Base-by-base conservation (phyloP, 257 asterid species). In the Rehmannia glutinosa region DNA sequence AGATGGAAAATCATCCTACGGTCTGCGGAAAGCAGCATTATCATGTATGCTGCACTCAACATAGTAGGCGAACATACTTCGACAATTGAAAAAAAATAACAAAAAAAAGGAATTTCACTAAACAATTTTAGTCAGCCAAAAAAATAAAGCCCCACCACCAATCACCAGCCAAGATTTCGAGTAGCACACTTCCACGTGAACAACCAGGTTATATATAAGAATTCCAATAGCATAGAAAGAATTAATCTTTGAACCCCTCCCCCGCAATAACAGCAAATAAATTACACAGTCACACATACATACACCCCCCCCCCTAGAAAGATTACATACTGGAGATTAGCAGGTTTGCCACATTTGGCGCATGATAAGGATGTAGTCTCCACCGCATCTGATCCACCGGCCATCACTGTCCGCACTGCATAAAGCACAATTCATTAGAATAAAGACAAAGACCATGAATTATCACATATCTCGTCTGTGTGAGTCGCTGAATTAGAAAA, bases 331-430 rank as follows among this genome's bases (percentile, higher is more conserved):
- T 89, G 97, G 49, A 90, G 95, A 73, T 75, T 56, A 70, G 98
- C 95, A 38, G 95, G 87, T 66, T 88, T 82, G 77, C 98, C 94
- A 69, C 98, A 93, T 73, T 85, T 86, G 59, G 84, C 86, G 81
- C 98, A 93, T 4, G 81, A 83, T 24, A 83, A 74, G 36, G 74
- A 28, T 49, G 83, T 50, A 42, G 74, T 71, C 36, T 78, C 91
- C 62, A 38, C 83, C 70, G 78, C 79, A 53, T 84, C 96, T 28
- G 97, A 82, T 76, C 87, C 93, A 52, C 84, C 87, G 58, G 84
- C 83, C 96, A 86, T 91, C 52, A 15, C 69, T 58, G 28, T 11
- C 5, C 54, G 6, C 47, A 70, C 78, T 66, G 73, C 71, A 73
- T 65, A 62, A 65, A 73, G 60, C 60, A 62, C 66, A 63, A 63